Base-by-base conservation (phyloP, 2,329 filamentous ascomycete species). In the Mariannaea elegans region DNA sequence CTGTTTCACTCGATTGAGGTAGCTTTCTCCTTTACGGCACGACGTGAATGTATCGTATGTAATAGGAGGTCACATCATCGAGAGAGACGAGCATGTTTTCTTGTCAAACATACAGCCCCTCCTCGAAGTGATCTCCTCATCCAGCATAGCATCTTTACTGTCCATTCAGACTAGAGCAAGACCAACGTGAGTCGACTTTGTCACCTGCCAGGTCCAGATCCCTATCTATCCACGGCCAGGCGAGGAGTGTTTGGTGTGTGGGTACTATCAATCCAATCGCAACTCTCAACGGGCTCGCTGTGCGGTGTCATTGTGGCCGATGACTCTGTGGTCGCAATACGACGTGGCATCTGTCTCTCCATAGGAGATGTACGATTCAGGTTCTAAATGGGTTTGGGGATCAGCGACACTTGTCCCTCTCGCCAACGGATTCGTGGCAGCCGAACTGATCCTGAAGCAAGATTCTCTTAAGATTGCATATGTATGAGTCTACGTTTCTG, bases 221-320 rank as follows among this genome's bases (percentile, higher is more conserved):
- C 29, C 39, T 27, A 44, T 44, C 38, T 47, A 38, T 42, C 41
- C 21, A 48, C 34, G 32, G 18, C 29, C 18, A 16, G 21, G 34
- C 39, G 34, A 53, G 36, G 44, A 48, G 14, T 53, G 44, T 53
- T 47, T 42, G 34, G 44, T 27, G 47, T 42, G 56, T 59, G 56
- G 56, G 27, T 59, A 49, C 44, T 39, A 49, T 48, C 56, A 59
- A 54, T 34, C 56, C 56, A 59, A 59, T 59, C 44, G 44, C 45
- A 48, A 36, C 46, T 21, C 23, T 54, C 44, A 39, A n/a, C 47
- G 47, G 21, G 19, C 14, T 49, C 21, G 49, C 56, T 54, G 56
- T 54, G 49, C 49, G 42, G 44, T 59, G 56, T 49, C 56, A 49
- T 27, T 54, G 50, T 54, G 44, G 12, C 49, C 49, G 51, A 50